Evolutionary conservation across 495 filamentous ascomycete genomes (phyloP).

Genomic region (Podospora sp.): DNA sequence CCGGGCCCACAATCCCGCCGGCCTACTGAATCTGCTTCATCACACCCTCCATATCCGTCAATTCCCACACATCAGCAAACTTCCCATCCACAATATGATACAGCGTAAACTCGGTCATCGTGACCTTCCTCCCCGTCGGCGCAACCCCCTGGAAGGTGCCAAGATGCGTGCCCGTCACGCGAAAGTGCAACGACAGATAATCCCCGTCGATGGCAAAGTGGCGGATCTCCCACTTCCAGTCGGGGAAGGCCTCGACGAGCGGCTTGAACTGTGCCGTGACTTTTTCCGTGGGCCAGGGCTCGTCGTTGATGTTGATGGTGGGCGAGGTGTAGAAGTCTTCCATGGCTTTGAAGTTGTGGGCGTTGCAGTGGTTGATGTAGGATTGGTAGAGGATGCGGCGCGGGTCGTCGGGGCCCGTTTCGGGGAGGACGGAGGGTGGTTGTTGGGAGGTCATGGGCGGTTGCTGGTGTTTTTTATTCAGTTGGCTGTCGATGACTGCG

Average conservation of each 20-base stretch:
- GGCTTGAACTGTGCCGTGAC: constrained; percentile 11
- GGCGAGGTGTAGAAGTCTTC: constrained; percentile 12
- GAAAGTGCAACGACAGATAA: constrained; percentile 9
- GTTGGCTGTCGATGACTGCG: neutral
- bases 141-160: constrained; percentile 14
- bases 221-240: constrained; percentile 15
- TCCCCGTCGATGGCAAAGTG: constrained; percentile 10
- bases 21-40: constrained; percentile 16
- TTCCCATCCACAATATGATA: constrained; percentile 14
- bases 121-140: constrained; percentile 7
- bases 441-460: constrained; percentile 14
- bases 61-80: constrained; percentile 12
- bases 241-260: constrained; percentile 10
- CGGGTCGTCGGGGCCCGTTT: constrained; percentile 9
- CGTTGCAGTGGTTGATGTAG: constrained; percentile 15
- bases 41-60: constrained; percentile 12
- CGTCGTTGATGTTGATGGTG: constrained; percentile 14
- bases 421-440: constrained; percentile 10
- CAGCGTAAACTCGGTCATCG: constrained; percentile 10
- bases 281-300: constrained; percentile 3
- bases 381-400: constrained; percentile 12
- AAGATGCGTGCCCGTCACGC: constrained; percentile 12
- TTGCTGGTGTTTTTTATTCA: no score
- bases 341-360: constrained; percentile 8
- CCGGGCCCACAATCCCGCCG: no score